Conservation (phyloP, 768 basidiomycete genomes). For the Phylloporus scabripes region DNA sequence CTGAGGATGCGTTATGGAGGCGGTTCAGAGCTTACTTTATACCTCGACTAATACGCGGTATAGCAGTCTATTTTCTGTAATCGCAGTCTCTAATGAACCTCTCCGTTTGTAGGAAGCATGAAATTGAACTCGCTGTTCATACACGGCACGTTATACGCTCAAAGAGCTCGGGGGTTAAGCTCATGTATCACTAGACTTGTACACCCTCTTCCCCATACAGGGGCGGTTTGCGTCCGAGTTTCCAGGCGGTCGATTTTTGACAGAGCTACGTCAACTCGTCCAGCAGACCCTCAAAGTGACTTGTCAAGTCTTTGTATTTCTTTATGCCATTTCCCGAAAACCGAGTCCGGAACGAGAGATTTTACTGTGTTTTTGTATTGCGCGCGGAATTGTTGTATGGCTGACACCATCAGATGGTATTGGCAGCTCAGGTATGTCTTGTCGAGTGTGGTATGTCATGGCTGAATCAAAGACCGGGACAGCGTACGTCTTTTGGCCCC, state of each 20-base stretch:
- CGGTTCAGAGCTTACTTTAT: conserved; percentile 36
- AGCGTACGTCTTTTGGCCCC: conserved; percentile 41
- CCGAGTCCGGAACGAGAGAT: conserved; percentile 24
- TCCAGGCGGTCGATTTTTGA: conserved; percentile 33
- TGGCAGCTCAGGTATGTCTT: conserved; percentile 31
- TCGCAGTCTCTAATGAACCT: conserved; percentile 5
- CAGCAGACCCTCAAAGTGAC: conserved; percentile 21
- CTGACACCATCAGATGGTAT: conserved; percentile 32
- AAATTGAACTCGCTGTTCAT: conserved; percentile 18
- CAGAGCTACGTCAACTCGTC: conserved; percentile 19
- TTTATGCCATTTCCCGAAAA: conserved; percentile 14
- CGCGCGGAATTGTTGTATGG: conserved; percentile 29
- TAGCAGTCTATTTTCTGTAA: neutral
- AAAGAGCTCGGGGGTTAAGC: neutral
- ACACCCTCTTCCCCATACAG: conserved; percentile 11
- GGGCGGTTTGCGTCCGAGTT: conserved; percentile 29
- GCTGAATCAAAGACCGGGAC: neutral
- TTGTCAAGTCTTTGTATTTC: conserved; percentile 21
- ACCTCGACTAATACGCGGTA: conserved; percentile 37
- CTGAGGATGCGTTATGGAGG: conserved; percentile 19
- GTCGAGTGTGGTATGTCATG: neutral
- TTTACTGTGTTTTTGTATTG: conserved; percentile 25
- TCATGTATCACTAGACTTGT: conserved; percentile 12
- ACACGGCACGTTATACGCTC: conserved; percentile 10
- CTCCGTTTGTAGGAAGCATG: conserved; percentile 18